These are phyloP conservation scores for Beauveria bassiana DNA, from an alignment of 2,329 filamentous ascomycete species.

Conservation along the genomic window DNA sequence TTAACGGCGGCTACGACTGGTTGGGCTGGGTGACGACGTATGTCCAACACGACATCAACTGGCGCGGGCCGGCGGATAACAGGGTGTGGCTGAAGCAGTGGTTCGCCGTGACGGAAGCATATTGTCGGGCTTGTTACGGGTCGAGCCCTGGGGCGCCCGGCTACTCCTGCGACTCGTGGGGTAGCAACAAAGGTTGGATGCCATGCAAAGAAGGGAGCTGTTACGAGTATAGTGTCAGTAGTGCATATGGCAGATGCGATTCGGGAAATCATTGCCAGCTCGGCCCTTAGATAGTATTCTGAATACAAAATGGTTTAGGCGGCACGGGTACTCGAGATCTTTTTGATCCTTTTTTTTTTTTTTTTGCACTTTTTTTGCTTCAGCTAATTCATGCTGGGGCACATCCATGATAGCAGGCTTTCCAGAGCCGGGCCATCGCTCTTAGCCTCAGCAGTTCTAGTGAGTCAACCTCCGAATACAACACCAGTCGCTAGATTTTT, in stretches of 20 bases:
- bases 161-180: neutral
- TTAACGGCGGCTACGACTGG: neutral
- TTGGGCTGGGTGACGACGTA: neutral
- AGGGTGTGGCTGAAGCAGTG: slow-evolving; percentile 1
- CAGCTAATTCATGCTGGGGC: too few species aligned
- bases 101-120: neutral
- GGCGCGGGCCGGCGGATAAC: neutral
- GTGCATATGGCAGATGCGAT: neutral
- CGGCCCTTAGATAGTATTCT: neutral
- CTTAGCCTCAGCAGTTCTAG: too few species aligned
- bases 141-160: neutral
- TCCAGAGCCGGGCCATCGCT: too few species aligned
- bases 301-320: too few species aligned
- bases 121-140: neutral
- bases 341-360: neutral
- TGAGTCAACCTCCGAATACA: too few species aligned
- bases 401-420: too few species aligned
- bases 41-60: neutral
- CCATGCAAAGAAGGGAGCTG: neutral
- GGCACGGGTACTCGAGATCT: too few species aligned
- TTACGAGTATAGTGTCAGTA: neutral
- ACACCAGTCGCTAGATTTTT: too few species aligned
- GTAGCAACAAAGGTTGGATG: neutral
- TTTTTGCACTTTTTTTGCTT: neutral
- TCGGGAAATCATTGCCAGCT: neutral